A percentile compares a stretch with the other conserved stretches of the same genome.
Conservation (phyloP, 2,329 filamentous ascomycete genomes). For the Sclerotinia borealis region DNA sequence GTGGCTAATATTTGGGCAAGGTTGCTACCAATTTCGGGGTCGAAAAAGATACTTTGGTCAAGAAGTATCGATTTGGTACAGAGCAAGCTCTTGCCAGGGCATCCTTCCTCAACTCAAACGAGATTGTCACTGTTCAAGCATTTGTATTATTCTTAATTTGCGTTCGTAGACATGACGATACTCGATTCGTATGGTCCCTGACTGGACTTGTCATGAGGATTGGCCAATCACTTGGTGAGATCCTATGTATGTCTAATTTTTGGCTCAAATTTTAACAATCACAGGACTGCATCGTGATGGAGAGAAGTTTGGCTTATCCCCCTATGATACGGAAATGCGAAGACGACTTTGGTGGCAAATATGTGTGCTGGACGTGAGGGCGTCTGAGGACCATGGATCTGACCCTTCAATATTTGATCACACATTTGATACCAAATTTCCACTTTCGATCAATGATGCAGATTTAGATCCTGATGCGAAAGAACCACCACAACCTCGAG, state of each 20-base stretch:
- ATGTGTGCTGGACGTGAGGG: constrained; percentile 52
- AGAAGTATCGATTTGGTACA: constrained; percentile 45
- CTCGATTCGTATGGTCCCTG: constrained; percentile 47
- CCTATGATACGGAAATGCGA: constrained; percentile 56
- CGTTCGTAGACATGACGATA: constrained; percentile 42
- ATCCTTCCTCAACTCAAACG: constrained; percentile 48
- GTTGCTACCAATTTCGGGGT: constrained; percentile 36
- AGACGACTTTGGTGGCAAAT: constrained; percentile 56
- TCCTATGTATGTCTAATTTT: background rate
- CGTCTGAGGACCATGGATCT: constrained; percentile 57
- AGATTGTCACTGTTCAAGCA: constrained; percentile 48
- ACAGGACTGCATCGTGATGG: constrained; percentile 51
- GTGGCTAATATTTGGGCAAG: constrained; percentile 13
- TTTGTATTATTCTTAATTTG: constrained; percentile 50
- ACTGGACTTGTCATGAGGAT: constrained; percentile 53
- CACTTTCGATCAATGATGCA: constrained; percentile 43
- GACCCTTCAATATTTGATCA: constrained; percentile 53
- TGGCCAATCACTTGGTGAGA: constrained; percentile 43
- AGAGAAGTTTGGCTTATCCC: constrained; percentile 45
- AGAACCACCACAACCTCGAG: constrained; percentile 20
- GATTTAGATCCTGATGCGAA: constrained; percentile 38
- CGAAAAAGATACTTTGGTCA: constrained; percentile 39
- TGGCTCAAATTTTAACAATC: background rate
- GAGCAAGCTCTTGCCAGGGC: constrained; percentile 51
- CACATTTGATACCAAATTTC: constrained; percentile 52